Evolutionary conservation across 2,329 filamentous ascomycete genomes (phyloP).

Genomic region (Epichloe typhina): DNA sequence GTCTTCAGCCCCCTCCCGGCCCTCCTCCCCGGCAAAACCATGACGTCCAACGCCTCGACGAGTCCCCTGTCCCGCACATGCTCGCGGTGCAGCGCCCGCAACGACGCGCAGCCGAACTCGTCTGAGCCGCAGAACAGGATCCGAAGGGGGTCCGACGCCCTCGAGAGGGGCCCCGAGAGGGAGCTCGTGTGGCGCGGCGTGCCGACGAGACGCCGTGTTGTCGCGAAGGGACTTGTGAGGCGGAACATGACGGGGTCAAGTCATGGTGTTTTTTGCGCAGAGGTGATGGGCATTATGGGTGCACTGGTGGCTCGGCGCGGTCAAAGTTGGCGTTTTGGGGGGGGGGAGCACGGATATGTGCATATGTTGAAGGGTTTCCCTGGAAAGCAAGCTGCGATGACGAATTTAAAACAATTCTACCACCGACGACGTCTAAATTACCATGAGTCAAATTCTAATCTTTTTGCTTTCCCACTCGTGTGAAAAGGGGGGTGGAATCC

Average conservation of each 20-base stretch:
- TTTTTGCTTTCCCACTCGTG: too few relatives aligned
- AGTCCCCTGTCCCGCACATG: constrained; percentile 35
- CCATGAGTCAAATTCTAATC: too few relatives aligned
- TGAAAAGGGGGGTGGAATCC: too few relatives aligned
- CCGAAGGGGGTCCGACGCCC: constrained; percentile 42
- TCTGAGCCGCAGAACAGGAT: constrained; percentile 95
- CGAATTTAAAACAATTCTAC: too few relatives aligned
- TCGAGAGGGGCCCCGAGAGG: neutral
- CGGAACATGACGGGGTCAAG: constrained; percentile 10
- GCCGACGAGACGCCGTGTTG: neutral
- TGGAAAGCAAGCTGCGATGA: neutral
- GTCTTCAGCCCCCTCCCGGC: constrained; percentile 60
- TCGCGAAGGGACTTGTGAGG: neutral
- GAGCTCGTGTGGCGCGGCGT: neutral
- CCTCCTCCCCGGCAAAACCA: constrained; percentile 68
- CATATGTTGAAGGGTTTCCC: neutral
- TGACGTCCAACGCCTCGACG: constrained; percentile 71
- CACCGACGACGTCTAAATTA: too few relatives aligned
- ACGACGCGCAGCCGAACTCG: constrained; percentile 68
- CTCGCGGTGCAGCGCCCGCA: constrained; percentile 55
- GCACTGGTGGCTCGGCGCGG: neutral
- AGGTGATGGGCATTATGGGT: too few relatives aligned
- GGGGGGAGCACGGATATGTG: neutral
- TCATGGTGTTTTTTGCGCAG: neutral
- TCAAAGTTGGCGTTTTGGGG: neutral